These are phyloP conservation scores for Nothophaeocryptopus gaeumannii DNA, from an alignment of 2,329 filamentous ascomycete genomes.

Conservation along the genomic window DNA sequence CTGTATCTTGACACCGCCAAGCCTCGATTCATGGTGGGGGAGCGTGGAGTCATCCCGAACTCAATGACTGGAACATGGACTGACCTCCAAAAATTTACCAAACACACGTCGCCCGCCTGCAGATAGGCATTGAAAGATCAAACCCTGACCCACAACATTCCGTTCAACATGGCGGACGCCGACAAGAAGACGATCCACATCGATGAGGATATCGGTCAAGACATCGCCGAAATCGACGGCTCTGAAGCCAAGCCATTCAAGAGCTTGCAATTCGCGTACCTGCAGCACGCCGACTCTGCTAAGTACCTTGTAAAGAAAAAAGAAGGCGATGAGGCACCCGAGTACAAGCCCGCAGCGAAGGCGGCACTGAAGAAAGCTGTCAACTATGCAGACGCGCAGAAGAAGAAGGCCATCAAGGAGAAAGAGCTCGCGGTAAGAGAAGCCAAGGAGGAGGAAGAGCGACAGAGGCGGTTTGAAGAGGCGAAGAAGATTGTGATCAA, in stretches of 20 bases:
- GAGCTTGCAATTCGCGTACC: constrained; percentile 72
- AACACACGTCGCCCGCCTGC: neutral
- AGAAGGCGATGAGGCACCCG: constrained; percentile 62
- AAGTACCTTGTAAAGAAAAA: constrained; percentile 67
- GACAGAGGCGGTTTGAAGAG: constrained; percentile 71
- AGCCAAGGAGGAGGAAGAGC: constrained; percentile 69
- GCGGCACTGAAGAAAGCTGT: constrained; percentile 81
- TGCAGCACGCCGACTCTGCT: constrained; percentile 63
- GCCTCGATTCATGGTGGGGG: neutral
- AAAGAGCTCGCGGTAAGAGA: constrained; percentile 68
- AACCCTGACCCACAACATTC: neutral
- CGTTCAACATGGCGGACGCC: constrained; percentile 30
- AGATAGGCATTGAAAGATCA: neutral
- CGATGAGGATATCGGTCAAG: constrained; percentile 75
- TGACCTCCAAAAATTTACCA: neutral
- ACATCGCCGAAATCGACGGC: constrained; percentile 61
- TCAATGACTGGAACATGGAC: neutral
- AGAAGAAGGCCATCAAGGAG: constrained; percentile 81
- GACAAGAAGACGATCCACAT: constrained; percentile 60
- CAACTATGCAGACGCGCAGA: constrained; percentile 69
- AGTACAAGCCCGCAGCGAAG: constrained; percentile 81
- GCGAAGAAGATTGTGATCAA: constrained; percentile 72
- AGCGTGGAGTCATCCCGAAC: neutral
- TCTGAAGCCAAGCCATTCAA: constrained; percentile 76
- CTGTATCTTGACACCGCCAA: too few species aligned